Base-by-base conservation (phyloP, 352 stramenopile species). In the Pythium vanterpoolii region DNA sequence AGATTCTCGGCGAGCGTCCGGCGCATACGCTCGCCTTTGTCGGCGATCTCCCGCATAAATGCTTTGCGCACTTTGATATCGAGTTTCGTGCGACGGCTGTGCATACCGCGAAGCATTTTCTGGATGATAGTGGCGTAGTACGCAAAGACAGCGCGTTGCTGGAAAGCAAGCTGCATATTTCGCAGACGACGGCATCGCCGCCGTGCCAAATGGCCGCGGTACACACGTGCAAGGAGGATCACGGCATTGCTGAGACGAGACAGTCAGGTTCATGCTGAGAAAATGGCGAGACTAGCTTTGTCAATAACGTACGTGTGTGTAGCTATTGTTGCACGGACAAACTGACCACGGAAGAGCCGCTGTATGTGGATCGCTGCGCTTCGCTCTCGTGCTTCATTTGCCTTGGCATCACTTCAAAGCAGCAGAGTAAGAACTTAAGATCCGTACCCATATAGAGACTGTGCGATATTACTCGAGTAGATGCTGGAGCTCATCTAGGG, bases 61-160 rank as follows among this genome's bases (percentile, higher is more conserved):
- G 78, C 72, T 56, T 87, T 88, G 36, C 81, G 73, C 44, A 75
- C 79, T 14, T 73, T 69, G 51, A 90, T 86, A 26, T 90, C 77
- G 28, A 82, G 70, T 23, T 71, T 72, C 24, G 60, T 64, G 16
- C 66, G 72, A 5, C 77, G 74, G 66, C 76, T 87, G 45, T 74
- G 55, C 16, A 67, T 63, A 2, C 80, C 78, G 11, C 81, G 78
- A 18, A 73, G 50, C 45, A 69, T 56, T 34, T 88, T 89, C 62
- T 88, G 76, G 44, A 90, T 82, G 36, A 70, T 34, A 13, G 79
- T 64, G 0, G 77, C 77, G 28, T 85, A 77, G 33, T 69, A 85
- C 36, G 86, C 52, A 0, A 84, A 60, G 9, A 85, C 48, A 3
- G 62, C 69, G 46, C 56, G 57, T 13, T 44, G 69, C 62, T 83